A percentile compares a stretch with the other conserved stretches of the same genome.
These are phyloP conservation scores for Claviceps sp. DNA, from an alignment of 2,329 filamentous ascomycete species.

Conservation along the genomic window DNA sequence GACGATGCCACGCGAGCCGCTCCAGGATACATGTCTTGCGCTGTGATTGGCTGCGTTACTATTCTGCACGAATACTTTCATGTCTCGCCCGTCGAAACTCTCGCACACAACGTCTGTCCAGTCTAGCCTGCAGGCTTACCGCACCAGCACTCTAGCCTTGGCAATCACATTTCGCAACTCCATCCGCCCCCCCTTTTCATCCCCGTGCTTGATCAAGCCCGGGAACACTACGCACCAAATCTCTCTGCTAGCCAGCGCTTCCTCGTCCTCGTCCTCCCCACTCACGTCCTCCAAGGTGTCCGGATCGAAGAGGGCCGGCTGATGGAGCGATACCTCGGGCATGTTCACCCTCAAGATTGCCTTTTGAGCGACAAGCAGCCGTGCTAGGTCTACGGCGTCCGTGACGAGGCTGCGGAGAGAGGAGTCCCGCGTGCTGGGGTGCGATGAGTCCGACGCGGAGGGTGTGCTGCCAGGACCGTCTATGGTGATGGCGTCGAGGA, in stretches of 20 bases:
- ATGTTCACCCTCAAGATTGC: slow-evolving; percentile 43
- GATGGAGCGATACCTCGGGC: slow-evolving; percentile 39
- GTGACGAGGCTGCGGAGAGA: slow-evolving; percentile 38
- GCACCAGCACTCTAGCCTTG: slow-evolving; percentile 46
- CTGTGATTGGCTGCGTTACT: too few species aligned
- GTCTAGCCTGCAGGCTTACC: slow-evolving; percentile 33
- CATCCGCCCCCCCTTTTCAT: slow-evolving; percentile 48
- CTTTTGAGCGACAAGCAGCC: slow-evolving; percentile 43
- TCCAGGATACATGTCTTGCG: too few species aligned
- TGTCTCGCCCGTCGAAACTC: too few species aligned
- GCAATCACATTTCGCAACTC: slow-evolving; percentile 50
- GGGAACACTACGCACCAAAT: slow-evolving; percentile 52
- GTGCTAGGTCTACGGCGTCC: slow-evolving; percentile 41
- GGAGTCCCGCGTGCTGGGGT: slow-evolving; percentile 33
- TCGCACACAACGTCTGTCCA: neutral
- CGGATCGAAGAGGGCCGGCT: slow-evolving; percentile 41
- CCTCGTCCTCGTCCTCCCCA: slow-evolving; percentile 49
- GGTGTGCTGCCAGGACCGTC: slow-evolving; percentile 7
- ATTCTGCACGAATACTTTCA: too few species aligned
- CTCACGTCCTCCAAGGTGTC: slow-evolving; percentile 53
- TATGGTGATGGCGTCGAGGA: slow-evolving; percentile 37
- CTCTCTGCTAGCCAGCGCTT: slow-evolving; percentile 35
- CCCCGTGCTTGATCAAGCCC: slow-evolving; percentile 48
- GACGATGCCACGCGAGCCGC: too few species aligned
- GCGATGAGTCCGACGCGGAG: slow-evolving; percentile 14